A percentile compares a stretch with the other conserved stretches of the same genome.
Evolutionary conservation across 176 grass and related monocot genomes (phyloP).

Genomic region (Dactylis glomerata): DNA sequence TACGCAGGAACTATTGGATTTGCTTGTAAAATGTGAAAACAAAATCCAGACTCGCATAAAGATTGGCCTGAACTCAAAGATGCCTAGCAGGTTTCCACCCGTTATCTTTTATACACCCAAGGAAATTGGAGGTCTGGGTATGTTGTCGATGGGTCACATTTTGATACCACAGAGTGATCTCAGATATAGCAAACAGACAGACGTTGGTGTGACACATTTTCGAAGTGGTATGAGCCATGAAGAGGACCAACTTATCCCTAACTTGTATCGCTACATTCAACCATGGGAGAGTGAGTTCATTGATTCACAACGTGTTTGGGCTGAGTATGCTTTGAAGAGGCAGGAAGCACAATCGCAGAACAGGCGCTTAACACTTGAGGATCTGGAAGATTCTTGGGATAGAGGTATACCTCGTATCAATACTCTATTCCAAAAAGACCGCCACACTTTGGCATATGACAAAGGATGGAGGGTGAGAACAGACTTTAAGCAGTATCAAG

Average conservation of each 20-base stretch:
- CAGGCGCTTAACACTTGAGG: constrained; percentile 87
- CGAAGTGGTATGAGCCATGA: constrained; percentile 99
- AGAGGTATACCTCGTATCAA: constrained; percentile 97
- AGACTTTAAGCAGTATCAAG: constrained; percentile 99
- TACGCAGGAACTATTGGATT: constrained; percentile 92
- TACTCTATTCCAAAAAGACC: constrained; percentile 97
- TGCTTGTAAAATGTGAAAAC: constrained; percentile 99
- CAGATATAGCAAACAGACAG: constrained; percentile 92
- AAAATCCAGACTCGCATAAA: constrained; percentile 99
- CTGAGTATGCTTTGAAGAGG: constrained; percentile 98
- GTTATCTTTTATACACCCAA: constrained; percentile 99
- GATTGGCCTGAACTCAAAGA: constrained; percentile 96
- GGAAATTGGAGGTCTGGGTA: constrained; percentile 96
- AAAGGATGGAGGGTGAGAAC: constrained; percentile 98
- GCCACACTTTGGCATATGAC: constrained; percentile 94
- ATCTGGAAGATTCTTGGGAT: constrained; percentile 99
- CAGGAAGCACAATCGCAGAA: constrained; percentile 99
- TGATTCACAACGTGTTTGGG: constrained; percentile 99
- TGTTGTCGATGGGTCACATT: constrained; percentile 99
- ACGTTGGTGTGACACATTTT: constrained; percentile 98
- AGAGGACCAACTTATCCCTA: constrained; percentile 96
- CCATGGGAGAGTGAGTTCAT: constrained; percentile 99
- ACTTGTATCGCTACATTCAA: constrained; percentile 96
- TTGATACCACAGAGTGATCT: constrained; percentile 95
- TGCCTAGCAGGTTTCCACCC: constrained; percentile 98